A percentile compares a stretch with the other conserved stretches of the same genome.
These are phyloP conservation scores for Allantophomopsis lycopodina DNA, from an alignment of 2,329 filamentous ascomycete species.

Conservation along the genomic window DNA sequence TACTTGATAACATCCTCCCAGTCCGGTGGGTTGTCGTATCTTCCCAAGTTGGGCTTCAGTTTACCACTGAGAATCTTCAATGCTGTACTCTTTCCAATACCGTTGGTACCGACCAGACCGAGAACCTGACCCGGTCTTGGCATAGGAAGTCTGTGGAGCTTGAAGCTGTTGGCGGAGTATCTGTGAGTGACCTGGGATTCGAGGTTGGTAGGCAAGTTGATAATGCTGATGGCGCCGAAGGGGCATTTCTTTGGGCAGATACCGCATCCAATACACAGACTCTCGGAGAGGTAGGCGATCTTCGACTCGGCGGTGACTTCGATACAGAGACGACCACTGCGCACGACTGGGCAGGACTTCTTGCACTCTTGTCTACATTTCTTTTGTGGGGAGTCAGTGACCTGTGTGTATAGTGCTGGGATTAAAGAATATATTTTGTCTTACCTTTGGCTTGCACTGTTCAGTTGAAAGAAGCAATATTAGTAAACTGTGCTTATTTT, in stretches of 20 bases:
- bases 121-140: slow-evolving; percentile 90
- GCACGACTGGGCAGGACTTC: slow-evolving; percentile 94
- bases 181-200: slow-evolving; percentile 96
- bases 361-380: slow-evolving; percentile 99
- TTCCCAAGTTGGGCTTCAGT: slow-evolving; percentile 92
- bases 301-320: slow-evolving; percentile 81
- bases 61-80: slow-evolving; percentile 98
- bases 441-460: slow-evolving; percentile 80
- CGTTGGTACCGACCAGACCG: slow-evolving; percentile 95
- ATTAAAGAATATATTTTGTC: slow-evolving; percentile 4
- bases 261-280: slow-evolving; percentile 93
- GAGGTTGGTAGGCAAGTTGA: slow-evolving; percentile 99
- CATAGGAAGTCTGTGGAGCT: slow-evolving; percentile 92
- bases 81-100: slow-evolving; percentile 99
- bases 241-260: slow-evolving; percentile 99
- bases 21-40: slow-evolving; percentile 91
- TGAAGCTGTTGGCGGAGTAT: slow-evolving; percentile 99
- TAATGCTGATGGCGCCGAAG: slow-evolving; percentile 97
- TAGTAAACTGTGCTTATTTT: slow-evolving; percentile 15
- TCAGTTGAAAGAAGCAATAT: slow-evolving; percentile 19
- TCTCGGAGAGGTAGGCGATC: slow-evolving; percentile 96
- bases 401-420: slow-evolving; percentile 6
- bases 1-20: slow-evolving; percentile 99
- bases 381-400: slow-evolving; percentile 27
- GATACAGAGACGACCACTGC: slow-evolving; percentile 94